Conservation (phyloP, 345 rosid species). For the Toxicodendron radicans region DNA sequence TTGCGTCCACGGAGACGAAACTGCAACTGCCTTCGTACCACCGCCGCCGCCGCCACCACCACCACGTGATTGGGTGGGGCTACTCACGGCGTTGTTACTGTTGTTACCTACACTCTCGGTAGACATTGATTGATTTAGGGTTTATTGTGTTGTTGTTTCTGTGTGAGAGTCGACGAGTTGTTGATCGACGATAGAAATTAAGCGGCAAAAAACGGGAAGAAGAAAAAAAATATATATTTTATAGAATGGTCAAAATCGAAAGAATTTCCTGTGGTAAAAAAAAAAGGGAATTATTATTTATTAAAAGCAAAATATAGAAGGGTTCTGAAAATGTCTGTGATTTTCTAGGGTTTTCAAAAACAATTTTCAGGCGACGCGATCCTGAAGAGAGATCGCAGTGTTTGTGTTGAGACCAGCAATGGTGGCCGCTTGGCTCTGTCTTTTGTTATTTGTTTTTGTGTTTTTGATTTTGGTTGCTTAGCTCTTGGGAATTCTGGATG, state of each 20-base stretch:
- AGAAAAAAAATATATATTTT: neutral
- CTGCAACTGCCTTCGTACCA: neutral
- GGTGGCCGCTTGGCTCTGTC: neutral
- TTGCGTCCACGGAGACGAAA: constrained; percentile 47
- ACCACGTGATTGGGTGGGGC: constrained; percentile 29
- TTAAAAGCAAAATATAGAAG: neutral
- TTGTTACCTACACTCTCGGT: neutral
- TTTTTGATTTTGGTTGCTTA: constrained; percentile 3
- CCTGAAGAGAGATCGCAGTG: constrained; percentile 2
- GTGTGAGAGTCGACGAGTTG: neutral
- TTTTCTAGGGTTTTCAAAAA: neutral
- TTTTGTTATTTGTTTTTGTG: neutral
- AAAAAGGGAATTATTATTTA: neutral
- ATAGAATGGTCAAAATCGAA: neutral
- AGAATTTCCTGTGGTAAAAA: neutral
- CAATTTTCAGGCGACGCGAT: neutral
- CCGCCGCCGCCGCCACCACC: neutral
- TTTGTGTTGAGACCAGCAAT: neutral
- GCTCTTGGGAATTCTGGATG: constrained; percentile 12
- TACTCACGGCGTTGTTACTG: neutral
- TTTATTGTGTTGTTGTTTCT: neutral
- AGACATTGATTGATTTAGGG: constrained; percentile 3
- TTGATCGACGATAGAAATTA: neutral
- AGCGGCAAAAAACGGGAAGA: neutral
- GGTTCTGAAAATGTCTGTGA: constrained; percentile 7